Percentiles rank a stretch among this genome's conserved stretches.
Evolutionary conservation across 1,284 basidiomycete species (phyloP).

Genomic region (Naganishia sp.): DNA sequence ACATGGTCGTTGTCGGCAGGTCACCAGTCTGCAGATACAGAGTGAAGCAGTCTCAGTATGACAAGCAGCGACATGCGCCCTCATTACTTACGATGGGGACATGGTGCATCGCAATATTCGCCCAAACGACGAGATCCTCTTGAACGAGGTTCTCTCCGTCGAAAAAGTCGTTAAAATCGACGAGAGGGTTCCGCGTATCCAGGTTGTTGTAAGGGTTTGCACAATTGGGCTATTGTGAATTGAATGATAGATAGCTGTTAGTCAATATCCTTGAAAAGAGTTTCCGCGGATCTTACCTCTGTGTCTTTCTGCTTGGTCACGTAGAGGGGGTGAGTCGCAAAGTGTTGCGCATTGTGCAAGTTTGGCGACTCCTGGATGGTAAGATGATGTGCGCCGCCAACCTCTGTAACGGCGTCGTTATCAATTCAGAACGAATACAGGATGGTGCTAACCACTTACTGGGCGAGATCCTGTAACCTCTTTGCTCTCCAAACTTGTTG

Average conservation of each 20-base stretch:
- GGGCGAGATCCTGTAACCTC: constrained; percentile 49
- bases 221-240: background rate
- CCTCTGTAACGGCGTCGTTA: constrained; percentile 4
- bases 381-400: constrained; percentile 39
- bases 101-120: constrained; percentile 63
- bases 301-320: constrained; percentile 41
- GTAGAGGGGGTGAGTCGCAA: constrained; percentile 42
- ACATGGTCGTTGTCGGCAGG: constrained; percentile 25
- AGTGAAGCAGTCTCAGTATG: background rate
- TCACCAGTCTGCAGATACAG: constrained; percentile 3
- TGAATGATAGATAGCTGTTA: background rate
- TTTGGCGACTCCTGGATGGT: constrained; percentile 46
- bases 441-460: background rate
- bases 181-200: constrained; percentile 57
- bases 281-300: constrained; percentile 27
- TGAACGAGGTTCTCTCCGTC: constrained; percentile 58
- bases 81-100: constrained; percentile 29
- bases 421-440: no score
- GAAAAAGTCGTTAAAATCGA: constrained; percentile 43
- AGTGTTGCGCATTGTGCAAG: constrained; percentile 41
- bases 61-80: background rate
- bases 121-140: constrained; percentile 63
- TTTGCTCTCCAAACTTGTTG: constrained; percentile 53
- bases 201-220: constrained; percentile 42
- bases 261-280: background rate